phyloP scores from a whole-genome alignment of 192 early-diverging fungal species.

The Jimgerdemannia flammicorona region DNA sequence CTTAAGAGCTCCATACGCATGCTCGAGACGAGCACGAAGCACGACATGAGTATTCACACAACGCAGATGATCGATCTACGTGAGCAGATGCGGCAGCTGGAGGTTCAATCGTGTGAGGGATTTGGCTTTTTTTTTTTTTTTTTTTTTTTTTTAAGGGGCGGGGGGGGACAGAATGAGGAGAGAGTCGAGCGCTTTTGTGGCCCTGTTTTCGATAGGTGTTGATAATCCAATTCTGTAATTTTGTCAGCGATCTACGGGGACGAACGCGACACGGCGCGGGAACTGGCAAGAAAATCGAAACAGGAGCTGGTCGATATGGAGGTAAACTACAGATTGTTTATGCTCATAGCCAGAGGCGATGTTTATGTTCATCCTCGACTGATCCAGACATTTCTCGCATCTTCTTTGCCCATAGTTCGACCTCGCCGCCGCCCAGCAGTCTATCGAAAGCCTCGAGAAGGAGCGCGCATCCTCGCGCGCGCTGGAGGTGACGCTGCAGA shows the following conservation, averaged over 20 bases:
- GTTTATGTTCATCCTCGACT: too few relatives aligned
- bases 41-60: not conserved
- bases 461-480: not conserved
- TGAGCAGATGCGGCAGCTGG: not conserved
- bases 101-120: not conserved
- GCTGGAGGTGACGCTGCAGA: not conserved
- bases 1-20: not conserved
- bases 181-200: too few relatives aligned
- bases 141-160: too few relatives aligned
- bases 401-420: not conserved
- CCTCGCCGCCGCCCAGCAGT: not conserved
- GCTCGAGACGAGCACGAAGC: not conserved
- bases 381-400: too few relatives aligned
- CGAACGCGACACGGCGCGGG: not conserved
- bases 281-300: not conserved
- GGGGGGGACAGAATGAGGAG: too few relatives aligned
- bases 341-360: too few relatives aligned
- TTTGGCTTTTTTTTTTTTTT: not conserved
- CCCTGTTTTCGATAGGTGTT: too few relatives aligned
- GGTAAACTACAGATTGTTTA: not conserved
- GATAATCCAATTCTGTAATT: not conserved
- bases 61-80: not conserved
- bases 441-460: not conserved
- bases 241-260: not conserved
- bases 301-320: not conserved